These are phyloP conservation scores for Blastobotrys mokoenaii DNA, from an alignment of 805 yeast genomes.

Conservation along the genomic window DNA sequence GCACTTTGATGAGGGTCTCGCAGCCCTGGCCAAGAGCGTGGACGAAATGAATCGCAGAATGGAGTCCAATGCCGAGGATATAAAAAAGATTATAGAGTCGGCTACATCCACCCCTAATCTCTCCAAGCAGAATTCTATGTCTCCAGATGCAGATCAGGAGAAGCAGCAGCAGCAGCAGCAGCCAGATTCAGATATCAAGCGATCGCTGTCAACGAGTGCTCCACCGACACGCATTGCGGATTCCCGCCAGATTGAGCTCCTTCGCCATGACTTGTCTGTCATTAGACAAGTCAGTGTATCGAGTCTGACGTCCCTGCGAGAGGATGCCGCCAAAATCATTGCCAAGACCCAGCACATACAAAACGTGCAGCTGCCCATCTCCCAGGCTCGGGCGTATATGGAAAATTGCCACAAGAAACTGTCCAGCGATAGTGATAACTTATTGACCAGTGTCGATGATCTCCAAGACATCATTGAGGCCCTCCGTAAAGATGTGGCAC, in stretches of 20 bases:
- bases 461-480: constrained; percentile 88
- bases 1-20: constrained; percentile 24
- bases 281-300: constrained; percentile 16
- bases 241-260: constrained; percentile 9
- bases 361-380: too few relatives aligned
- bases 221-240: constrained; percentile 2
- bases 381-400: constrained; percentile 44
- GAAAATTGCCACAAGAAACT: constrained; percentile 64
- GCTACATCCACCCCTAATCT: not conserved
- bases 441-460: constrained; percentile 79
- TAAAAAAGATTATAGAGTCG: constrained; percentile 15
- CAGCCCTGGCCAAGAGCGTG: constrained; percentile 15
- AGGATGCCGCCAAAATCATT: constrained; percentile 10
- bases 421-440: constrained; percentile 64
- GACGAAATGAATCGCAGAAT: constrained; percentile 22
- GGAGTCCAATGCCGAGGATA: constrained; percentile 16
- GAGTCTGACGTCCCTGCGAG: constrained; percentile 4
- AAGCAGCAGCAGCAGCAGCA: not conserved
- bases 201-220: constrained; percentile 1
- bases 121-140: too few relatives aligned
- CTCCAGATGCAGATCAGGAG: not conserved
- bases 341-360: constrained; percentile 8
- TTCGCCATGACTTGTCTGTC: constrained; percentile 20
- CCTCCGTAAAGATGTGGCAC: constrained; percentile 82
- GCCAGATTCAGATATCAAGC: constrained; percentile 1